Base-by-base conservation (phyloP, 148 eudicot species). In the Rhododendron mucronatum region DNA sequence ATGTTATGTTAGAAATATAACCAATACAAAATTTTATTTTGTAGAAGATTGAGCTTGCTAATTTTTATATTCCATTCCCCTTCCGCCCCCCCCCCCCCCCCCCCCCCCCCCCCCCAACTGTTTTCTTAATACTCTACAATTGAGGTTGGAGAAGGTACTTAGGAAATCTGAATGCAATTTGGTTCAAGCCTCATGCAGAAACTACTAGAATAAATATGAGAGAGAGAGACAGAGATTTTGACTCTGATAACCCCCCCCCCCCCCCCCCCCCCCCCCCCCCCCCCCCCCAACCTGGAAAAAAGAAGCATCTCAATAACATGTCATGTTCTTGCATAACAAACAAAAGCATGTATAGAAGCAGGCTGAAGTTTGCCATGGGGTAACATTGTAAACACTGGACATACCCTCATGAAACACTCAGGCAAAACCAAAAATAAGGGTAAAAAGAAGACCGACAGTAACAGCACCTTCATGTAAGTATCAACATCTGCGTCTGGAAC, bases 401-500 rank as follows among this genome's bases (percentile, higher is more conserved):
- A 33, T 67, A 4, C 35, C 4, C 5, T 53, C 59, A 53, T 53
- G 16, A 53, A 53, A 53, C 16, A 14, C 5, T 15, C 2, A 0
- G 61, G 61, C 21, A 55, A 55, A 16, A 55, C 61, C 61, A 55
- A 7, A 55, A 55, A 16, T 21, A 55, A 55, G 61, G 20, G 61
- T 7, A 20, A 15, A 53, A 55, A 16, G 5, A 55, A 55, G 61
- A 55, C 81, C 0, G n/a, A 69, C 45, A 81, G 48, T 83, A 80
- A n/a, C 30, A 9, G 16, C 85, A 94, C 99, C 98, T 96, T 96
- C 96, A 95, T 94, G 84, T 89, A 96, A 63, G 93, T 90, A 89
- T 95, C 99, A n/a, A 92, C 82, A 57, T 93, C 95, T 35, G 92
- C 93, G 89, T 95, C 95, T 30, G 98, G 97, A 86, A 94, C 63